phyloP scores from a whole-genome alignment of 2,329 filamentous ascomycete species.

The Paraphoma sp. region DNA sequence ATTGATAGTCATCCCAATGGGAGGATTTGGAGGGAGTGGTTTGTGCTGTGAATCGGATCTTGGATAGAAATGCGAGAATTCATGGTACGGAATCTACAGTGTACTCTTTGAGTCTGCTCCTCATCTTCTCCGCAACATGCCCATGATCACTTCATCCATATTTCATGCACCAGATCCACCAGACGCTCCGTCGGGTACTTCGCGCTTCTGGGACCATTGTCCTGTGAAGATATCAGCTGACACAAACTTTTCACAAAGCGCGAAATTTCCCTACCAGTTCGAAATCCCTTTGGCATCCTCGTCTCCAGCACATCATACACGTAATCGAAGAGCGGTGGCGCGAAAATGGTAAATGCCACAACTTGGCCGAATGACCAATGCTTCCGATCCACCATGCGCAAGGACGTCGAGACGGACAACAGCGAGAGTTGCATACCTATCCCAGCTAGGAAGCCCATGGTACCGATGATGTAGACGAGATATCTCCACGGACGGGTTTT shows the following conservation, averaged over 20 bases:
- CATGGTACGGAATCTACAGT: no score
- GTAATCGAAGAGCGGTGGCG: conserved; percentile 20
- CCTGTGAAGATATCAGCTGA: no score
- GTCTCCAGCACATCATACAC: conserved; percentile 13
- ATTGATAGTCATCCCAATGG: neutral
- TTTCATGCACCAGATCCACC: no score
- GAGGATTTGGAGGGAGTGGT: conserved; percentile 18
- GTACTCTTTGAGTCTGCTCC: no score
- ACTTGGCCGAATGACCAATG: conserved; percentile 33
- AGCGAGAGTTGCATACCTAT: conserved; percentile 27
- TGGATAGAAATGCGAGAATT: no score
- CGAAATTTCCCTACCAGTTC: no score
- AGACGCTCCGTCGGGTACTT: no score
- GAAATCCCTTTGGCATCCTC: neutral
- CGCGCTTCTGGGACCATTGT: no score
- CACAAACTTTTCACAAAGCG: no score
- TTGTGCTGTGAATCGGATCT: conserved; percentile 1
- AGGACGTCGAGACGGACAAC: conserved; percentile 22
- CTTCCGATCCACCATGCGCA: conserved; percentile 25
- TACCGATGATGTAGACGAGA: conserved; percentile 3
- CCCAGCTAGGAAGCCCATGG: conserved; percentile 19
- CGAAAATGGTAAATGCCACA: conserved; percentile 30
- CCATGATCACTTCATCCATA: no score
- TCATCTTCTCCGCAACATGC: no score
- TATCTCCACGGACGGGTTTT: neutral